Evolutionary conservation across 306 rosid genomes (phyloP).

Genomic region (Carpinus fangiana): DNA sequence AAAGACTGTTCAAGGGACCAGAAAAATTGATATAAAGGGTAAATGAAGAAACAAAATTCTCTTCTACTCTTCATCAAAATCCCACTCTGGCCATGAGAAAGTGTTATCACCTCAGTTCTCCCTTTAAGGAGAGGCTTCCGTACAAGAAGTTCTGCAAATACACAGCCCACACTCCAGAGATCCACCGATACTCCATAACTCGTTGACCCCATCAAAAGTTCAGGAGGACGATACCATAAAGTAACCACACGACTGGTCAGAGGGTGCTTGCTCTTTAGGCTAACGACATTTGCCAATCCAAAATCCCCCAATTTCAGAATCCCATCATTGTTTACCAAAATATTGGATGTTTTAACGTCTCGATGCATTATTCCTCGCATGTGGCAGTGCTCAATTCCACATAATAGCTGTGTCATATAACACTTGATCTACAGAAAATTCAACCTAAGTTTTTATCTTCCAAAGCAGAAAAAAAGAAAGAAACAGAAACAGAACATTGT

Average conservation of each 20-base stretch:
- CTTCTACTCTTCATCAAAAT: not conserved
- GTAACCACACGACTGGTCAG: conserved; percentile 95
- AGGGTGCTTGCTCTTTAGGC: conserved; percentile 53
- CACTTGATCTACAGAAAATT: conserved; percentile 67
- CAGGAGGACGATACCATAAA: conserved; percentile 98
- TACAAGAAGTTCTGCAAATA: conserved; percentile 78
- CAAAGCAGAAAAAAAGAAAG: not conserved
- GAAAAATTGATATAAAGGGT: too few species aligned
- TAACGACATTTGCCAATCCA: conserved; percentile 81
- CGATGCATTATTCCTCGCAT: conserved; percentile 89
- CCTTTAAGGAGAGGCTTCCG: conserved; percentile 92
- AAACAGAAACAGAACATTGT: not conserved
- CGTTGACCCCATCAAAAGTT: conserved; percentile 93
- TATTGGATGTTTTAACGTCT: conserved; percentile 88
- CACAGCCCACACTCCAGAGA: conserved; percentile 97
- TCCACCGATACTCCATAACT: conserved; percentile 84
- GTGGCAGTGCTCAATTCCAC: conserved; percentile 98
- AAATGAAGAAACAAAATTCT: not conserved
- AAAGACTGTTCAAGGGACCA: too few species aligned
- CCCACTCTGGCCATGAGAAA: not conserved
- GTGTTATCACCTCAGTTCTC: conserved; percentile 80
- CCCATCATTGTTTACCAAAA: conserved; percentile 85
- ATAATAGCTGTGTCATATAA: conserved; percentile 88
- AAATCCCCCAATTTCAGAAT: conserved; percentile 89
- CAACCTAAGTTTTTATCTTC: conserved; percentile 6